Percentiles rank a stretch among this genome's conserved stretches.
Conservation (phyloP, 176 grass and related monocot genomes). For the Oryza officinalis region DNA sequence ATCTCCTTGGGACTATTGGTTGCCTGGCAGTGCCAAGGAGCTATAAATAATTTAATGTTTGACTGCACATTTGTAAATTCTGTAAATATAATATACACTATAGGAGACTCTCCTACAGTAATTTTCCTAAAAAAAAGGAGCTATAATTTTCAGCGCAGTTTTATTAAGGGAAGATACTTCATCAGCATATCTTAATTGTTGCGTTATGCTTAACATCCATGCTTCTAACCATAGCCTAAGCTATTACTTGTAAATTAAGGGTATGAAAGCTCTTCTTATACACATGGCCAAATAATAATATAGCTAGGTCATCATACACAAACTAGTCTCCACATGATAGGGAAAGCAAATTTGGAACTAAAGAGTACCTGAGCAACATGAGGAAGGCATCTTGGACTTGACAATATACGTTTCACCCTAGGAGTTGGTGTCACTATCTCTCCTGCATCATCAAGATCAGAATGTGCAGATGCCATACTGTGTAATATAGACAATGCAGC, state of each 20-base stretch:
- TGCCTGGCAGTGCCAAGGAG: not conserved
- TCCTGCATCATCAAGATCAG: conserved; percentile 98
- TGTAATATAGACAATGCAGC: conserved; percentile 86
- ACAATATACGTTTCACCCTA: conserved; percentile 90
- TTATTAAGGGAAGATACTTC: conserved; percentile 8
- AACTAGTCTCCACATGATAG: conserved; percentile 15
- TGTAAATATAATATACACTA: too few species aligned
- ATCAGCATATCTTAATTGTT: not conserved
- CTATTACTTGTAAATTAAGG: not conserved
- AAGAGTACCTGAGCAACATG: conserved; percentile 86
- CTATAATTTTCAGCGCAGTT: conserved; percentile 7
- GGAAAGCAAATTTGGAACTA: conserved; percentile 24
- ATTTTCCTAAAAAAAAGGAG: not conserved
- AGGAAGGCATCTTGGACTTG: conserved; percentile 95
- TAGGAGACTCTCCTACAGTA: too few species aligned
- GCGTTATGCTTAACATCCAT: conserved; percentile 4
- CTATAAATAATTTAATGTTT: not conserved
- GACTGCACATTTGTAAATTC: too few species aligned
- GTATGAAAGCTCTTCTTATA: not conserved
- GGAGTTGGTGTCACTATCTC: conserved; percentile 98
- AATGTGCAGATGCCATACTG: conserved; percentile 91
- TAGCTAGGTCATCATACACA: not conserved
- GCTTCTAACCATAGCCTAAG: conserved; percentile 4
- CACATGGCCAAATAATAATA: conserved; percentile 1
- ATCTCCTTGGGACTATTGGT: not conserved